Conservation (phyloP, 768 basidiomycete species). For the Termitomyces sp. region DNA sequence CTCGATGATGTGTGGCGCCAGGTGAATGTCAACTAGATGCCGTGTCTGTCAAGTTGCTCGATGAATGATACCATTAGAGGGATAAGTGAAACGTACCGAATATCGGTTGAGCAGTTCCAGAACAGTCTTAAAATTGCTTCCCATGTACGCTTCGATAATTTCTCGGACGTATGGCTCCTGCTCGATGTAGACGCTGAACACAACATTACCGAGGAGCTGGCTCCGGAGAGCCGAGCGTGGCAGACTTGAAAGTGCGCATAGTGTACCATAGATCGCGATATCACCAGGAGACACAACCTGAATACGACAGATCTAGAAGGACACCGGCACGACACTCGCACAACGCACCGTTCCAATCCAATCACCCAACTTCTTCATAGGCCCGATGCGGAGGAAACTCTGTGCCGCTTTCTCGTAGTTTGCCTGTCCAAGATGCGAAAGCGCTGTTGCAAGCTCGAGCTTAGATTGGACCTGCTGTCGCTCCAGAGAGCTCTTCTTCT, state of each 20-base stretch:
- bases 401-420: conserved; percentile 79
- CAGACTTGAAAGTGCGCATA: conserved; percentile 80
- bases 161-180: conserved; percentile 85
- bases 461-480: conserved; percentile 69
- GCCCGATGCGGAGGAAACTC: conserved; percentile 62
- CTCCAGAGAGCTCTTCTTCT: conserved; percentile 49
- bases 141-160: conserved; percentile 79
- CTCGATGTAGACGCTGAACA: conserved; percentile 75
- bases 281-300: conserved; percentile 78
- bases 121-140: conserved; percentile 79
- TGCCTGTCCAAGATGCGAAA: conserved; percentile 66
- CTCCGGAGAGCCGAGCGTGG: conserved; percentile 64
- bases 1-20: conserved; percentile 57
- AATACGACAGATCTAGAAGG: neutral
- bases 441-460: conserved; percentile 74
- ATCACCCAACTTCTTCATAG: conserved; percentile 60
- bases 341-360: conserved; percentile 66
- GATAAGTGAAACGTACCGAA: conserved; percentile 41
- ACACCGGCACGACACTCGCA: neutral
- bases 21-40: conserved; percentile 74
- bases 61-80: neutral
- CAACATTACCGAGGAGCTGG: conserved; percentile 60
- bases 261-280: conserved; percentile 79
- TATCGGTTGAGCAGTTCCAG: conserved; percentile 68
- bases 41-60: conserved; percentile 51